Evolutionary conservation across 164 flowering plant species (phyloP).

Genomic region (Magnolia kwangsiensis): DNA sequence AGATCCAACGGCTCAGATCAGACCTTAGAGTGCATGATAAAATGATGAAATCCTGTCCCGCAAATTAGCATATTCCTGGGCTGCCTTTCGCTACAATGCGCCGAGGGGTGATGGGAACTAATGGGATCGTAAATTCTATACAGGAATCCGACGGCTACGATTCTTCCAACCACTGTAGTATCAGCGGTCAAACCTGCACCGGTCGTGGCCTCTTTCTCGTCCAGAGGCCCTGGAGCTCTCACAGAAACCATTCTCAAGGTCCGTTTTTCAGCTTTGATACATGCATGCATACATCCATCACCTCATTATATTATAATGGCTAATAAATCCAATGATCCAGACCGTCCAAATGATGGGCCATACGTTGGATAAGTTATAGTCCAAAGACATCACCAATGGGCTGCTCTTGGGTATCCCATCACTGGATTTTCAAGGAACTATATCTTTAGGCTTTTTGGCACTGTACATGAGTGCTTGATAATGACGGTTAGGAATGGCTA

Average conservation of each 20-base stretch:
- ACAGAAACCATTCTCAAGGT: constrained; percentile 85
- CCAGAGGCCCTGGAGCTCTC: constrained; percentile 69
- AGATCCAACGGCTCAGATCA: no score
- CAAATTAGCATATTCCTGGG: no score
- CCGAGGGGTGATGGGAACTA: not conserved
- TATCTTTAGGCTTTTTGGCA: no score
- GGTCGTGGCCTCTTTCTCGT: constrained; percentile 70
- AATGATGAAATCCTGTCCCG: no score
- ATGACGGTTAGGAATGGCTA: no score
- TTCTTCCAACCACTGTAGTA: constrained; percentile 48
- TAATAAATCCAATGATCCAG: not conserved
- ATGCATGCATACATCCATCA: not conserved
- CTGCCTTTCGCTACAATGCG: not conserved
- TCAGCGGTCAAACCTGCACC: constrained; percentile 56
- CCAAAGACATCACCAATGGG: not conserved
- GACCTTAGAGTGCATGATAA: no score
- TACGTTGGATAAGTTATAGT: not conserved
- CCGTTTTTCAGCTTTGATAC: not conserved
- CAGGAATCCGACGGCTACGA: constrained; percentile 71
- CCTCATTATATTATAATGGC: not conserved
- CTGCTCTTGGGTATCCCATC: no score
- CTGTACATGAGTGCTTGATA: no score
- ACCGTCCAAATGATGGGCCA: not conserved
- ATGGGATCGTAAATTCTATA: no score
- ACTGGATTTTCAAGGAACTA: no score